Evolutionary conservation across 148 eudicot genomes (phyloP), one percentile per base, ranked within the genome.

Genomic region (Rhododendron ferrugineum): DNA sequence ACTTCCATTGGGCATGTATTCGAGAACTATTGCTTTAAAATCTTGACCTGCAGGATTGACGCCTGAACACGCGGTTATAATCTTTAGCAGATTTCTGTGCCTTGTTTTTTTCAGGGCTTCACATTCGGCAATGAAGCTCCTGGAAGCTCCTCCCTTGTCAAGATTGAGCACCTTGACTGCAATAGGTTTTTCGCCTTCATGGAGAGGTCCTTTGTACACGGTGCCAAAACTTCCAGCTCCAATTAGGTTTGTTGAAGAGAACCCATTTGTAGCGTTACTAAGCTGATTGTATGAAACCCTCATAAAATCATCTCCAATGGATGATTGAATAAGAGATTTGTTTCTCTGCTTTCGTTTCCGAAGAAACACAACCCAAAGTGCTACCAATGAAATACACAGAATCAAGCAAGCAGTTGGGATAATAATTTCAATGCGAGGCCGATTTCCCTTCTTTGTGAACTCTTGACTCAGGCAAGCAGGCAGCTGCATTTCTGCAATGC

Each of bases 81-180:
- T 37, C 70, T 62, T 85, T 2, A 85, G 56, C 68, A 85, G 80
- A 78, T 78, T 85, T 30, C 62, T 44, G 32, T 85, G 86, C 30
- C 77, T 46, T 23, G 66, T 26, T 8, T 78, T 78, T 1, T 40
- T 60, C 42, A 85, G 10, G 22, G 72, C 52, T 54, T 62, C 80
- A 62, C 86, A 85, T 49, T 85, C 82, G 13, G 62, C 44, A 0
- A 85, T 22, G 26, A 85, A 85, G 36, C 82, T 84, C 42, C 54
- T 84, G 52, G 82, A 84, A 77, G 86, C 75, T 60, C 66, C 66
- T 60, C n/a, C 9, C 2, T 22, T 26, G 1, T 60, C 66, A 22
- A 60, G 66, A 60, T 84, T 77, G 34, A 84, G 73, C 18, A 84
- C 82, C 58, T 84, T 84, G 23, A 84, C 82, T 23, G 86, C 82